Conservation (phyloP, 768 basidiomycete species). For the Dioszegia hungarica region DNA sequence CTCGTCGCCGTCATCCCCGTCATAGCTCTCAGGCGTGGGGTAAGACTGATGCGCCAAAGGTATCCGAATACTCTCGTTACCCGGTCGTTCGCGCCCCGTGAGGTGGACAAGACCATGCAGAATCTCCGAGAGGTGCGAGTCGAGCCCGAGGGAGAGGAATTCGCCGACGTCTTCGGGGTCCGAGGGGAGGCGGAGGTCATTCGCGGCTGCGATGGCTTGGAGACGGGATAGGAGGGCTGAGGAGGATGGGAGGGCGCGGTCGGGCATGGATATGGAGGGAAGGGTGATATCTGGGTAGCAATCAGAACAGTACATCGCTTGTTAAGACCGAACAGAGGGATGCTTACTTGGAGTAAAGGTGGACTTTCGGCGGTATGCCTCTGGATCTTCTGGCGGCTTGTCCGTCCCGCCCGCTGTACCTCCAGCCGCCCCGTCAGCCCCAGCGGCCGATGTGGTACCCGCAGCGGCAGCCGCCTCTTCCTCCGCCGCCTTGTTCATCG, state of each 20-base stretch:
- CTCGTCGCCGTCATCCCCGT: slow-evolving; percentile 61
- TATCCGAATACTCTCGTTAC: slow-evolving; percentile 21
- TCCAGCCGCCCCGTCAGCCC: not conserved
- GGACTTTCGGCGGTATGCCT: not conserved
- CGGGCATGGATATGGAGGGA: slow-evolving; percentile 15
- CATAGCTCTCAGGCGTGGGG: slow-evolving; percentile 44
- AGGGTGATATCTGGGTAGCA: slow-evolving; percentile 12
- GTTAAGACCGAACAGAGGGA: not conserved
- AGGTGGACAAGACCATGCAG: slow-evolving; percentile 27
- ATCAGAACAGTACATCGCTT: slow-evolving; percentile 4
- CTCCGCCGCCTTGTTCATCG: slow-evolving; percentile 14
- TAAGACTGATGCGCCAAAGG: not conserved
- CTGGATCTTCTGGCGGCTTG: slow-evolving; percentile 3
- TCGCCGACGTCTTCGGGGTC: slow-evolving; percentile 31
- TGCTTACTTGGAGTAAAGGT: slow-evolving; percentile 17
- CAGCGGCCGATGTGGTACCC: not conserved
- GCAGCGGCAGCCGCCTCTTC: not conserved
- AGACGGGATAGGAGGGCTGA: slow-evolving; percentile 20
- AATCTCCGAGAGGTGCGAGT: slow-evolving; percentile 29
- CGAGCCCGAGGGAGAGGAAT: slow-evolving; percentile 37
- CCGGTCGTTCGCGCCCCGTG: slow-evolving; percentile 24
- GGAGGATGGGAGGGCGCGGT: slow-evolving; percentile 28
- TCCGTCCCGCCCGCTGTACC: slow-evolving; percentile 9
- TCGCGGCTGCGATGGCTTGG: slow-evolving; percentile 23
- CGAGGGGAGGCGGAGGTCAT: slow-evolving; percentile 16